Percentiles rank a stretch among this genome's conserved stretches.
Evolutionary conservation across 805 yeast species (phyloP).

Genomic region (Diddensiella caesifluorescens): DNA sequence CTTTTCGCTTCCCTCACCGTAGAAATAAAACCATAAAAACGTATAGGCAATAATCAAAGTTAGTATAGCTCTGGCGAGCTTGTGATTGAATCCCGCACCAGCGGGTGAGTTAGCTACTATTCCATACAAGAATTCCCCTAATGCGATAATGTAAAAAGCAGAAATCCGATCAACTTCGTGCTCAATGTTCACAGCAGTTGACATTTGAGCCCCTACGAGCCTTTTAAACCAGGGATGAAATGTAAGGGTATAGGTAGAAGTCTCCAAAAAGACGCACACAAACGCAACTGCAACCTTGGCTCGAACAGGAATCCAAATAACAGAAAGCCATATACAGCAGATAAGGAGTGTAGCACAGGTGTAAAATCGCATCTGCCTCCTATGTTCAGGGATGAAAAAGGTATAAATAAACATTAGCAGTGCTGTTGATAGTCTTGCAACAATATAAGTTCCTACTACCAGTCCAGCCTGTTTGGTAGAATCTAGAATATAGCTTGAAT

Average conservation of each 20-base stretch:
- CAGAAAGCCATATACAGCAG: slow-evolving; percentile 45
- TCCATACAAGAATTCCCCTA: slow-evolving; percentile 57
- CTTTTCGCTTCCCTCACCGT: slow-evolving; percentile 44
- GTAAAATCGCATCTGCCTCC: slow-evolving; percentile 45
- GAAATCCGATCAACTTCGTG: slow-evolving; percentile 60
- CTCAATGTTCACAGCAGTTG: slow-evolving; percentile 60
- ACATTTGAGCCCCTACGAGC: slow-evolving; percentile 38
- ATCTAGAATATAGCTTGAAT: slow-evolving; percentile 38
- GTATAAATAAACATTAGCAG: slow-evolving; percentile 37
- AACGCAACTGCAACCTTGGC: slow-evolving; percentile 44
- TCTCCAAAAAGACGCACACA: slow-evolving; percentile 40
- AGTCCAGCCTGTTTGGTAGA: slow-evolving; percentile 35
- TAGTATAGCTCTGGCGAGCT: slow-evolving; percentile 46
- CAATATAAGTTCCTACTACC: slow-evolving; percentile 44
- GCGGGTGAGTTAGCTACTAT: slow-evolving; percentile 47
- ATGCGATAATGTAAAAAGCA: slow-evolving; percentile 56
- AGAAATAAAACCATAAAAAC: slow-evolving; percentile 49
- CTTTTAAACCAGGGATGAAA: slow-evolving; percentile 47
- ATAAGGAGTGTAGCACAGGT: slow-evolving; percentile 33
- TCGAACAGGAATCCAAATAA: slow-evolving; percentile 43
- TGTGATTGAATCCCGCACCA: slow-evolving; percentile 41
- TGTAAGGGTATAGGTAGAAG: slow-evolving; percentile 32
- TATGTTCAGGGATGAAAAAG: slow-evolving; percentile 39
- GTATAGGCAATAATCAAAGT: slow-evolving; percentile 44
- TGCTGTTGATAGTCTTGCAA: slow-evolving; percentile 41